Evolutionary conservation across 2,329 filamentous ascomycete genomes (phyloP).

Genomic region (Teratosphaeriaceae sp.): DNA sequence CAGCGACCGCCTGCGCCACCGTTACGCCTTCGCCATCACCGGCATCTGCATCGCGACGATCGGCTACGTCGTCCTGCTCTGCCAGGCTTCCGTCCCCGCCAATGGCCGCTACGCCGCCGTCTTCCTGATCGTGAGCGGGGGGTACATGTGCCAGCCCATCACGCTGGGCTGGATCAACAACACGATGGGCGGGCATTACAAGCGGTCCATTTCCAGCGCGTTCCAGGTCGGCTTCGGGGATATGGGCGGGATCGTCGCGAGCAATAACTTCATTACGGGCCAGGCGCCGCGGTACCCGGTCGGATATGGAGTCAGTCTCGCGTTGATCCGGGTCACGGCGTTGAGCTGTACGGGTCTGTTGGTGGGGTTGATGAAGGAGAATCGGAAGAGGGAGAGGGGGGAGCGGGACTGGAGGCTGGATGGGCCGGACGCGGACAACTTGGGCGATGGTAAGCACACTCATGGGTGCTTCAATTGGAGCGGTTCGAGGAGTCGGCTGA

Average conservation of each 20-base stretch:
- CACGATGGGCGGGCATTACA: constrained; percentile 52
- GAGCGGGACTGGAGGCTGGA: constrained; percentile 40
- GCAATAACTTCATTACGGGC: constrained; percentile 44
- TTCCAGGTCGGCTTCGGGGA: constrained; percentile 49
- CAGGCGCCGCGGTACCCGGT: constrained; percentile 45
- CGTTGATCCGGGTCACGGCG: constrained; percentile 40
- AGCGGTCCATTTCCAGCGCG: constrained; percentile 48
- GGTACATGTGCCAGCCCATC: constrained; percentile 50
- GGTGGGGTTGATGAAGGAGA: constrained; percentile 38
- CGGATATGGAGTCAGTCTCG: constrained; percentile 45
- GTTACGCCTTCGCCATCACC: constrained; percentile 48
- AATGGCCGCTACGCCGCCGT: constrained; percentile 49
- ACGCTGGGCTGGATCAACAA: constrained; percentile 52
- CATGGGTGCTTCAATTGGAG: too few species aligned
- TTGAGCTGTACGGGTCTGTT: constrained; percentile 36
- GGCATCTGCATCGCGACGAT: constrained; percentile 45
- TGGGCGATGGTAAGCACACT: too few species aligned
- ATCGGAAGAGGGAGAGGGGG: constrained; percentile 41
- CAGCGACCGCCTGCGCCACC: constrained; percentile 46
- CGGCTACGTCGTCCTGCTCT: constrained; percentile 52
- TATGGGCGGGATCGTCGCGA: constrained; percentile 44
- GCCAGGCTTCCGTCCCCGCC: constrained; percentile 41
- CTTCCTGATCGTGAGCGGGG: constrained; percentile 49
- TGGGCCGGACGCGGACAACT: constrained; percentile 39
- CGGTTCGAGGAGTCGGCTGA: too few species aligned